Evolutionary conservation across 2,329 filamentous ascomycete species (phyloP).

Genomic region (Biscogniauxia marginata): DNA sequence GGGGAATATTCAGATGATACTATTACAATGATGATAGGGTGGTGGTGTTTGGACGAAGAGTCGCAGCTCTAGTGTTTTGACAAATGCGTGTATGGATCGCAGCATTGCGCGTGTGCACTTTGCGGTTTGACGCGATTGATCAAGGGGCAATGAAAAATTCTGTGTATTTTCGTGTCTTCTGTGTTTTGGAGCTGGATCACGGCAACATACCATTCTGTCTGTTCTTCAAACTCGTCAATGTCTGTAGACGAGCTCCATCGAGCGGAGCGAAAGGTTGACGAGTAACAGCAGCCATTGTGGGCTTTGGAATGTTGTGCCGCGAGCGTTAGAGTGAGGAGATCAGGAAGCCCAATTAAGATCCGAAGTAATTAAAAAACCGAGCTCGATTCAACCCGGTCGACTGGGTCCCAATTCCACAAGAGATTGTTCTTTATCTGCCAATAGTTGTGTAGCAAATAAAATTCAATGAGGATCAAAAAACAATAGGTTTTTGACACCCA

Average conservation of each 20-base stretch:
- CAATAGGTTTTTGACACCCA: constrained; percentile 1
- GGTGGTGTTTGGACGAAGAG: not conserved
- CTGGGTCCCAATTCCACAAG: not conserved
- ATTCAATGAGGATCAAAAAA: not conserved
- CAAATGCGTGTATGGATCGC: not conserved
- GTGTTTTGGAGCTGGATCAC: constrained; percentile 1
- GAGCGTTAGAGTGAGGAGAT: constrained; percentile 9
- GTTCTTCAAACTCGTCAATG: constrained; percentile 73
- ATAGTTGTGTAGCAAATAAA: not conserved
- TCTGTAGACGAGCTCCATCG: constrained; percentile 67
- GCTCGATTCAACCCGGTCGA: not conserved
- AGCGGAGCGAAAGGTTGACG: constrained; percentile 77
- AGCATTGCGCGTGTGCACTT: not conserved
- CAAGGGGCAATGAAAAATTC: not conserved
- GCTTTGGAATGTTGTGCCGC: constrained; percentile 12
- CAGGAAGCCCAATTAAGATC: constrained; percentile 12
- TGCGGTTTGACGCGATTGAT: not conserved
- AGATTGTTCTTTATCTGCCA: not conserved
- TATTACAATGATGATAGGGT: not conserved
- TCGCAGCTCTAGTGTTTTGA: not conserved
- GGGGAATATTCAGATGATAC: not conserved
- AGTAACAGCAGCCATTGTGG: constrained; percentile 53
- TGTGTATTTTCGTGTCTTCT: not conserved
- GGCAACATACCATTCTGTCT: constrained; percentile 65
- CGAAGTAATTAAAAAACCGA: not conserved